A percentile compares a stretch with the other conserved stretches of the same genome.
Conservation (phyloP, 2,329 filamentous ascomycete genomes). For the Cryphonectria nitschkei region DNA sequence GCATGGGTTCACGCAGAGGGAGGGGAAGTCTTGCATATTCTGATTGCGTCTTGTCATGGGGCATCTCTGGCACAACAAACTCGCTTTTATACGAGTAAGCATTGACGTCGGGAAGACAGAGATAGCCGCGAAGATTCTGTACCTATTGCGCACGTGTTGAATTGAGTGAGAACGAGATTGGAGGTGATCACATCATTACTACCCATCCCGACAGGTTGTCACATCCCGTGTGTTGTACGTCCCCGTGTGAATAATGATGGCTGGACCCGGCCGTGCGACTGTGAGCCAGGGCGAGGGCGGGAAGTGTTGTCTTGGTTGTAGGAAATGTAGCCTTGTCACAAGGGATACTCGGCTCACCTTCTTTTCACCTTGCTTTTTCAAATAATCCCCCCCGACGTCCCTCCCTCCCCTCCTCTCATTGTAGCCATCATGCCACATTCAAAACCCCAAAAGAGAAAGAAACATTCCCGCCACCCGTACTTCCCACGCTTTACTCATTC, state of each 20-base stretch:
- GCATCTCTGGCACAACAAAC: background rate
- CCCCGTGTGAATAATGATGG: background rate
- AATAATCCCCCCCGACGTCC: background rate
- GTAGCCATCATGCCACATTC: background rate
- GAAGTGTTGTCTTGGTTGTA: background rate
- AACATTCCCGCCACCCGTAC: background rate
- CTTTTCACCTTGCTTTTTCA: background rate
- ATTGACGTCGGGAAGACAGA: background rate
- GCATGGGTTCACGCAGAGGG: background rate
- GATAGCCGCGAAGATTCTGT: background rate
- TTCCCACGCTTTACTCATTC: background rate
- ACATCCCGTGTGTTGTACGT: background rate
- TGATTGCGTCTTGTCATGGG: background rate
- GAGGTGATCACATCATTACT: background rate
- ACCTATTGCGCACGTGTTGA: background rate
- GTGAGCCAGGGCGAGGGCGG: background rate
- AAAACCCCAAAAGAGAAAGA: background rate
- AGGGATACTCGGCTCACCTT: background rate
- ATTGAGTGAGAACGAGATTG: slow-evolving; percentile 3
- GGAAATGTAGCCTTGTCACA: background rate
- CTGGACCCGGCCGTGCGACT: background rate
- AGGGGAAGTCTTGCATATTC: background rate
- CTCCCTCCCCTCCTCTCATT: background rate
- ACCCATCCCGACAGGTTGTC: background rate
- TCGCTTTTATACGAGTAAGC: background rate